phyloP scores from a whole-genome alignment of 768 basidiomycete species.

The Suillus discolor region DNA sequence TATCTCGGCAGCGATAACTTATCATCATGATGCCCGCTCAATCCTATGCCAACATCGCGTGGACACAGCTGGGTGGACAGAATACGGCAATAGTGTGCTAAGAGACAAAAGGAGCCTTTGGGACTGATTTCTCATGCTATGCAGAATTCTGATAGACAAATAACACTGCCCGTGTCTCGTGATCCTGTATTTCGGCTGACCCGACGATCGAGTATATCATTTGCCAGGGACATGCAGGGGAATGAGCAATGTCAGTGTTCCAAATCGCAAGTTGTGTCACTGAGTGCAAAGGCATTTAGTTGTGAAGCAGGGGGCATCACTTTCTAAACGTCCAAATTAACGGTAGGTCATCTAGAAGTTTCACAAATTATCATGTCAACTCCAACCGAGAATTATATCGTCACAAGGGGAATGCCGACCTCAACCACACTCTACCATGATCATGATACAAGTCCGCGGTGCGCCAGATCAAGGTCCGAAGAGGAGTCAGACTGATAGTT shows the following conservation, averaged over 20 bases:
- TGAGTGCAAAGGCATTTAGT: not conserved
- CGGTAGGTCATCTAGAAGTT: not conserved
- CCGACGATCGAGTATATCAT: not conserved
- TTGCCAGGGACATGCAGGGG: not conserved
- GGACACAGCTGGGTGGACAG: not conserved
- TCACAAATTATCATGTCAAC: not conserved
- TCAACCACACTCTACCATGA: not conserved
- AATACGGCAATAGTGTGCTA: not conserved
- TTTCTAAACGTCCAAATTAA: not conserved
- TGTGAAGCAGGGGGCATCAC: not conserved
- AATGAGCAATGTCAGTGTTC: not conserved
- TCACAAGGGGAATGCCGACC: not conserved
- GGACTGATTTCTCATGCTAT: not conserved
- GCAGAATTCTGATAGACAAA: not conserved
- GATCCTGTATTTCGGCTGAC: not conserved
- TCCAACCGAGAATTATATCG: not conserved
- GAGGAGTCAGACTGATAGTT: not conserved
- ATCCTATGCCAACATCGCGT: not conserved
- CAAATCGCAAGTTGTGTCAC: not conserved
- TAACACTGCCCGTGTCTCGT: not conserved
- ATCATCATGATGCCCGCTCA: not conserved
- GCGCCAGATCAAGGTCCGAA: not conserved
- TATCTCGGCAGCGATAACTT: not conserved
- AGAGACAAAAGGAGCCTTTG: not conserved
- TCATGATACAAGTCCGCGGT: not conserved